Evolutionary conservation across 768 basidiomycete genomes (phyloP).

Genomic region (Suillus weaverae): DNA sequence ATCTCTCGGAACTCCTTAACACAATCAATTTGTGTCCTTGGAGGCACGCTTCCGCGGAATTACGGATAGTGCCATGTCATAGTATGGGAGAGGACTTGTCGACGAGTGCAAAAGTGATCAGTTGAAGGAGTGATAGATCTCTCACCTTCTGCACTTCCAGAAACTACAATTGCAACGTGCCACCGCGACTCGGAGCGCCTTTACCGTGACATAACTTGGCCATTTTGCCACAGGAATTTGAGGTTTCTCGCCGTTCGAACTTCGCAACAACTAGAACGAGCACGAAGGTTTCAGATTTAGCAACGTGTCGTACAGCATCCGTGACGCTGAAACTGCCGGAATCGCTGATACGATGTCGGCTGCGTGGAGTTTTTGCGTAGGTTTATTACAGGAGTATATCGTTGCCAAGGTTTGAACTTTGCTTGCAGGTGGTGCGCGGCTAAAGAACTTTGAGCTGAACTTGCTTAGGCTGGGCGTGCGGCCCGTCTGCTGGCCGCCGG

Average conservation of each 20-base stretch:
- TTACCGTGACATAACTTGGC: background rate
- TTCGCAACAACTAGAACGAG: background rate
- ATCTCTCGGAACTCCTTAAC: background rate
- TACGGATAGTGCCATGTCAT: background rate
- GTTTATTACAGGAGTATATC: background rate
- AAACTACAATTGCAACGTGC: background rate
- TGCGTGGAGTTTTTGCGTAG: background rate
- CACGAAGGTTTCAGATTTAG: background rate
- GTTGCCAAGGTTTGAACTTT: background rate
- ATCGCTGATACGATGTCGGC: background rate
- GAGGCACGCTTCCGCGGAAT: background rate
- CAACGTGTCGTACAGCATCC: background rate
- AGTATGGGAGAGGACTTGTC: background rate
- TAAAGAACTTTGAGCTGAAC: background rate
- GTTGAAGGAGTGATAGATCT: background rate
- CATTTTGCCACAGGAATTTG: background rate
- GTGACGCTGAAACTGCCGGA: background rate
- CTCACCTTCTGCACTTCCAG: background rate
- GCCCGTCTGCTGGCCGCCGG: background rate
- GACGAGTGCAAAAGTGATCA: background rate
- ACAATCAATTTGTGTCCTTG: background rate
- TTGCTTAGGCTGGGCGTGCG: no score
- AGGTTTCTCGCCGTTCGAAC: background rate
- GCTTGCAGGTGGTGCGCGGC: background rate
- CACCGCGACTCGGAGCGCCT: background rate